phyloP scores from a whole-genome alignment of 2,329 filamentous ascomycete species.

The Leptoxyphium fumago region DNA sequence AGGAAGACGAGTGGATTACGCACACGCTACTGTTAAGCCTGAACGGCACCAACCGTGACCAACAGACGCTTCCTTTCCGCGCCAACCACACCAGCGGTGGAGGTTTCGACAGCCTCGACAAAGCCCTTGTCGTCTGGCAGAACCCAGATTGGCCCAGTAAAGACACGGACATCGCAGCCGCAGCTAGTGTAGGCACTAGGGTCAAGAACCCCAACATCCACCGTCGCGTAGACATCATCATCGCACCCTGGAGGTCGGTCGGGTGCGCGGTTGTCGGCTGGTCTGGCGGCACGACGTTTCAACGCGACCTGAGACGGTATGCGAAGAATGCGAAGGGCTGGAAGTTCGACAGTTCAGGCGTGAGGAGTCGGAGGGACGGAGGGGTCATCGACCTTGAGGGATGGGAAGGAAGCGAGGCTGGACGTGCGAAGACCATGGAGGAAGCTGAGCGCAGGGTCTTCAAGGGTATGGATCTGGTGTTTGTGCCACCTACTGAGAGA shows the following conservation, averaged over 20 bases:
- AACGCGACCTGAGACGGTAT: slow-evolving; percentile 70
- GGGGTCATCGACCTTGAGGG: slow-evolving; percentile 60
- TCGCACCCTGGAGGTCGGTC: slow-evolving; percentile 74
- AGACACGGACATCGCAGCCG: slow-evolving; percentile 18
- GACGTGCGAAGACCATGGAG: slow-evolving; percentile 37
- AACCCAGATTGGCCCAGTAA: slow-evolving; percentile 37
- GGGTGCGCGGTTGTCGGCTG: slow-evolving; percentile 82
- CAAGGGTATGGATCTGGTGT: slow-evolving; percentile 51
- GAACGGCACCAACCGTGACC: slow-evolving; percentile 56
- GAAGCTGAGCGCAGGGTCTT: slow-evolving; percentile 73
- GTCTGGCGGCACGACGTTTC: slow-evolving; percentile 79
- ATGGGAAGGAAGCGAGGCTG: slow-evolving; percentile 47
- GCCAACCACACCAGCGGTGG: slow-evolving; percentile 28
- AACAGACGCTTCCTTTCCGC: slow-evolving; percentile 45
- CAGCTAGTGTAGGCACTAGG: slow-evolving; percentile 13
- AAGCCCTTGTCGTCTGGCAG: slow-evolving; percentile 87
- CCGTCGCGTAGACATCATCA: slow-evolving; percentile 79
- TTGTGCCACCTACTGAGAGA: slow-evolving; percentile 27
- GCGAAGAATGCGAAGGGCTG: slow-evolving; percentile 55
- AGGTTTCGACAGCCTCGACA: slow-evolving; percentile 81
- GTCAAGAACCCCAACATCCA: slow-evolving; percentile 58
- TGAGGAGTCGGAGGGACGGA: slow-evolving; percentile 52
- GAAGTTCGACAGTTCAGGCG: slow-evolving; percentile 86
- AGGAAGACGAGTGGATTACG: slow-evolving; percentile 56
- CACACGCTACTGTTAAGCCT: slow-evolving; percentile 62